Conservation (phyloP, 169 alveolate species). For the Eimeria sp. region DNA sequence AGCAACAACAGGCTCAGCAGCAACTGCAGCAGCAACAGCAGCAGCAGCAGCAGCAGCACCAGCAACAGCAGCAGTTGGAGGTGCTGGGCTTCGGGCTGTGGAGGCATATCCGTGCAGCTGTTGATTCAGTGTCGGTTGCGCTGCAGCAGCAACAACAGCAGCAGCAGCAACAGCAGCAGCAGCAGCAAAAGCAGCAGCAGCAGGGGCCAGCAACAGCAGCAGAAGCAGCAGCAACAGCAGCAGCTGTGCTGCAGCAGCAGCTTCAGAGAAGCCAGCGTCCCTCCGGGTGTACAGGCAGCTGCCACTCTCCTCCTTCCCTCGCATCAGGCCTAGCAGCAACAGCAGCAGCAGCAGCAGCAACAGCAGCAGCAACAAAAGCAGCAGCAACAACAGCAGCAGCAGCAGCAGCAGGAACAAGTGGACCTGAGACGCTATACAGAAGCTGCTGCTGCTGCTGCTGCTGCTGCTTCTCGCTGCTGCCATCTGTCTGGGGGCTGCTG, state of each 20-base stretch:
- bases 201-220: not conserved
- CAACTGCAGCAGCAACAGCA: slow-evolving; percentile 45
- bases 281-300: not conserved
- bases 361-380: not conserved
- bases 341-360: no score
- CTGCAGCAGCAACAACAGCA: slow-evolving; percentile 21
- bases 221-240: slow-evolving; percentile 6
- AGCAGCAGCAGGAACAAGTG: not conserved
- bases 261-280: not conserved
- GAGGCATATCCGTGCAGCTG: not conserved
- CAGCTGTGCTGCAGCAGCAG: slow-evolving; percentile 4
- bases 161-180: slow-evolving; percentile 11
- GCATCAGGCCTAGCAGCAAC: no score
- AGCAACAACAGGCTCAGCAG: slow-evolving; percentile 20
- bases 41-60: no score
- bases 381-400: no score
- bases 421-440: no score
- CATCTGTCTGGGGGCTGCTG: no score
- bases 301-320: not conserved
- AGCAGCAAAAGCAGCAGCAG: not conserved
- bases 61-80: no score
- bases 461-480: not conserved
- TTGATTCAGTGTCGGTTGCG: not conserved
- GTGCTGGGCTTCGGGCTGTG: not conserved
- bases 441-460: not conserved